Base-by-base conservation (phyloP, 257 asterid genomes). In the Nicotiana otophora region DNA sequence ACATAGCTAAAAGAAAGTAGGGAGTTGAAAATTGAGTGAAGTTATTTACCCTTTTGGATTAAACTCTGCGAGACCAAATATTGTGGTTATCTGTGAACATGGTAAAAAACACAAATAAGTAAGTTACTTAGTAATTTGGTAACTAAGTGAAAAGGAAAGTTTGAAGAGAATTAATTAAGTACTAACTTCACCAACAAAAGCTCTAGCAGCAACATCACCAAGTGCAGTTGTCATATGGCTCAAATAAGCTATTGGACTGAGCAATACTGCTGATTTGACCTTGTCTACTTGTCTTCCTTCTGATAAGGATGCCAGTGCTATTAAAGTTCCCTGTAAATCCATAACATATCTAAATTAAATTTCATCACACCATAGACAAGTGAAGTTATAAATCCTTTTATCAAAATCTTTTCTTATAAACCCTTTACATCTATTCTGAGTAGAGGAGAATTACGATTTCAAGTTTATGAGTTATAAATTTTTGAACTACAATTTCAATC, bases 231-330 rank as follows among this genome's bases (percentile, higher is more conserved):
- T 90, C 91, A 91, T 88, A 54, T 93, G 95, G 82, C 89, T 89
- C 33, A 92, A 85, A 78, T 91, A 93, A 6, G 97, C 98, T 36
- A 92, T 85, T 26, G 98, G 98, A 85, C 95, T 89, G 15, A 93
- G 82, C 84, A 93, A 46, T 0, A 83, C 92, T 23, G 97, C 98
- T 7, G 98, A 93, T 87, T 58, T 88, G 20, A 93, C 90, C 84
- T 89, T 93, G 80, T 92, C 95, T 2, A 89, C 57, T n/a, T 65
- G 30, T 82, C 74, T 87, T 74, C 98, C 95, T 81, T 88, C 86
- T 2, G 97, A 87, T 80, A 93, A 92, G 10, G 96, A 88, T 64
- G 96, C 94, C 83, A 93, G 31, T 4, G 92, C 94, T 75, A 92
- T 84, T 80, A 91, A 80, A 42, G 96, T 93, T 42, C 98, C 97